Evolutionary conservation across 192 early-diverging fungal species (phyloP).

Genomic region (Coemansia asiatica): DNA sequence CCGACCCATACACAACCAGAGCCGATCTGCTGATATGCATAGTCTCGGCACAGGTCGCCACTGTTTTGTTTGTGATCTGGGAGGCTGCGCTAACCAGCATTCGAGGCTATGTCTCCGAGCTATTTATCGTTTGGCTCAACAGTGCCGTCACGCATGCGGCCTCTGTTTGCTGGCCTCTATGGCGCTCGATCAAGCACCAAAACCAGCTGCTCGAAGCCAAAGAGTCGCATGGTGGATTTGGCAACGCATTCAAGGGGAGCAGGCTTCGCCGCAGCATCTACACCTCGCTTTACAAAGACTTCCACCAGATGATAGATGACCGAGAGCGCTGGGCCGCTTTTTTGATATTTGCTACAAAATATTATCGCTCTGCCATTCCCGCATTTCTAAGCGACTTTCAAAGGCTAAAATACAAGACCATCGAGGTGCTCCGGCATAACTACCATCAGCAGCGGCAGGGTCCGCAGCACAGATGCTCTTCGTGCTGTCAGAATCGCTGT

Average conservation of each 20-base stretch:
- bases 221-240: conserved; percentile 15
- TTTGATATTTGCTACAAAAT: conserved; percentile 21
- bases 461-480: background rate
- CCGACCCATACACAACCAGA: conserved; percentile 22
- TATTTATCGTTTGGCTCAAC: conserved; percentile 34
- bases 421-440: conserved; percentile 21
- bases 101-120: conserved; percentile 23
- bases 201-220: background rate
- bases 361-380: conserved; percentile 32
- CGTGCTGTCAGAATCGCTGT: background rate
- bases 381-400: conserved; percentile 39
- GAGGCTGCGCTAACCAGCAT: conserved; percentile 13
- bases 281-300: conserved; percentile 27
- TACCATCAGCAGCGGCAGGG: background rate
- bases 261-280: conserved; percentile 32
- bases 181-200: conserved; percentile 10
- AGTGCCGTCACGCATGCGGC: conserved; percentile 19
- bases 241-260: conserved; percentile 22
- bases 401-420: conserved; percentile 35
- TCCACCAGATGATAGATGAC: conserved; percentile 21
- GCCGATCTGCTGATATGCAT: conserved; percentile 31
- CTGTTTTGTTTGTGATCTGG: conserved; percentile 36
- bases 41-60: conserved; percentile 15
- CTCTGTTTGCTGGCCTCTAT: conserved; percentile 33
- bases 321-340: conserved; percentile 20